Evolutionary conservation across 345 rosid genomes (phyloP).

Genomic region (Kandelia obovata): DNA sequence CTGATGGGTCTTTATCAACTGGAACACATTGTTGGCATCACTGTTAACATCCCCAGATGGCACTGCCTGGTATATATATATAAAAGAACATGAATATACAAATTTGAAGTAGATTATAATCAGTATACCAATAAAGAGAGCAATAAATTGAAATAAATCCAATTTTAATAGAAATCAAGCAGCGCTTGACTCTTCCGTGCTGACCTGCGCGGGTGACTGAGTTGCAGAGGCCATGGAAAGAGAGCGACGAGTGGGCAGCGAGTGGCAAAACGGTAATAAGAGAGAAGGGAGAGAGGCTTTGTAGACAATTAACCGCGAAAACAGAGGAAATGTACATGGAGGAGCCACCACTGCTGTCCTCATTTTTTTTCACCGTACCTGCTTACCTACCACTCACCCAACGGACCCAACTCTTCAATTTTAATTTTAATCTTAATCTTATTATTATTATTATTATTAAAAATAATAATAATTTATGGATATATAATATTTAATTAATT

Average conservation of each 20-base stretch:
- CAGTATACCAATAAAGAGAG: background rate
- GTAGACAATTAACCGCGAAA: constrained; percentile 26
- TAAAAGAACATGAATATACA: background rate
- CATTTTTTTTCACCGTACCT: constrained; percentile 19
- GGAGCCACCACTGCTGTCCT: constrained; percentile 19
- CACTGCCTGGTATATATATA: constrained; percentile 40
- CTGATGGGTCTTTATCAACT: constrained; percentile 80
- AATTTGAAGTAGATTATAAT: background rate
- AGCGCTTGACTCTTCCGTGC: background rate
- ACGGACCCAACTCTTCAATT: background rate
- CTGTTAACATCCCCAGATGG: constrained; percentile 47
- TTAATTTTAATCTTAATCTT: background rate
- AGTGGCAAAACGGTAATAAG: constrained; percentile 26
- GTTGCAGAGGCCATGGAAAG: constrained; percentile 67
- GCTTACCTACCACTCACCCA: background rate
- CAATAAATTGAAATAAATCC: too few species aligned
- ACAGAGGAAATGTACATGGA: constrained; percentile 18
- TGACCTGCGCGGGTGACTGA: constrained; percentile 59
- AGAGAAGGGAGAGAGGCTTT: constrained; percentile 23
- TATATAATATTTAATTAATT: too few species aligned
- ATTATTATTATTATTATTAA: background rate
- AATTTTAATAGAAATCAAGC: background rate
- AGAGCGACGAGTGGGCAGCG: constrained; percentile 25
- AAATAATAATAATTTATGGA: too few species aligned
- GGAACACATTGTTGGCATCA: constrained; percentile 52